Evolutionary conservation across 305 asterid genomes (phyloP), one percentile per base, ranked within the genome.

Genomic region (Fraxinus xanthoxyloides): DNA sequence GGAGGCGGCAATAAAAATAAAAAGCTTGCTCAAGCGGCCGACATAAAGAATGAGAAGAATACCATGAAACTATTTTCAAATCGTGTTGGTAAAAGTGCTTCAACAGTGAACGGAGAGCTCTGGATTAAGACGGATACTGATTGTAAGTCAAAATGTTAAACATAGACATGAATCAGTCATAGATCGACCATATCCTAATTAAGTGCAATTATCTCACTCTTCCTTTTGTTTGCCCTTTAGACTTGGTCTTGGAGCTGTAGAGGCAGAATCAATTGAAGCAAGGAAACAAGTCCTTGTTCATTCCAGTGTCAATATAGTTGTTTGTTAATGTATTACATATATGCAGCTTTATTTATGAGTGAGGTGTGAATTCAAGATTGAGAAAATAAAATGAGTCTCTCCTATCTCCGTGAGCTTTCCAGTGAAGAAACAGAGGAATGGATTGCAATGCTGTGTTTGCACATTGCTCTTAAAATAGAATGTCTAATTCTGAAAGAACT

Each of bases 51-150:
- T 78, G 83, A 67, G 46, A 82, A 79, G 43, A 76, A 36, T 81
- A 81, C 31, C 32, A 70, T 2, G 75, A 79, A 84, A 78, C 67
- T 80, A 72, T 77, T 82, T 84, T 72, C 87, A 86, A 84, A 80
- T 59, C 79, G 84, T 69, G 86, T 79, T 84, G 59, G 76, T 83
- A 77, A 77, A 54, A 80, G 67, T 82, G 87, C 84, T 82, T 82
- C 92, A 76, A 73, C 79, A 77, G 72, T 72, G 82, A 63, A 77
- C 30, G 87, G 90, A 82, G 92, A 83, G 77, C 93, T 84, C 8
- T 90, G 92, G 92, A 90, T 90, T 79, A 89, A 86, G 85, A 90
- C 93, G 0, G 92, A 90, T 81, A 87, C 90, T 65, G 91, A 90
- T 80, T 90, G 92, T 90, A 86, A 90, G 93, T 89, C 79, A 38